Base-by-base conservation (phyloP, 73 alveolate species). In the Paraurostyla sp. region DNA sequence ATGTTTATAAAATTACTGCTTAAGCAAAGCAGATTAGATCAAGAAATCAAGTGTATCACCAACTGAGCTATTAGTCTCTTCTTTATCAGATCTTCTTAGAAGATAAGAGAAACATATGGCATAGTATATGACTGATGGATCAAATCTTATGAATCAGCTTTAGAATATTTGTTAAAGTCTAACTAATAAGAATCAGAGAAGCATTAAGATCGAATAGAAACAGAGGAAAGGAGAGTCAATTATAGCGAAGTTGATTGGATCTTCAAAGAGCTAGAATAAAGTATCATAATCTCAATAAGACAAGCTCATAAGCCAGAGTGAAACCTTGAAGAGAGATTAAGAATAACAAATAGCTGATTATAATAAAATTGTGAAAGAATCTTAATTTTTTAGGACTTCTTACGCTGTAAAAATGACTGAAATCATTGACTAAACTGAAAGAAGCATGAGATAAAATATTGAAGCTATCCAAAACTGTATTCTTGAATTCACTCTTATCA, bases 371-470 rank as follows among this genome's bases (percentile, higher is more conserved):
- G 82, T 65, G 2, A 65, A 35, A 38, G 82, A 65, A 18, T 65
- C 82, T 38, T 40, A 65, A 18, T 16, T 38, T 15, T 65, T 65
- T 30, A 65, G 82, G 25, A 65, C 41, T 13, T 36, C 82, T 18
- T 65, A 65, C 41, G 82, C 82, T 18, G 30, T 38, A 2, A 65
- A 65, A 40, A 65, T 65, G 82, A 65, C 82, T 11, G 82, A 65
- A 22, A 65, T 65, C 1, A 32, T 65, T 22, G 82, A 65, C 42
- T 25, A 65, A 35, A 22, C 54, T 38, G 82, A 65, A 38, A 65
- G 23, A 65, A 20, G 50, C 18, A 20, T 65, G 82, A 32, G 25
- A 40, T 11, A 7, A 38, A 65, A 65, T 22, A 35, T 35, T 22
- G 82, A 65, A 38, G 32, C 82, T 40, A 6, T 65, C 7, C 18